Evolutionary conservation across 140 eudicot species (phyloP), one percentile per base, ranked within the genome.

Genomic region (Ambrosia hybrid): DNA sequence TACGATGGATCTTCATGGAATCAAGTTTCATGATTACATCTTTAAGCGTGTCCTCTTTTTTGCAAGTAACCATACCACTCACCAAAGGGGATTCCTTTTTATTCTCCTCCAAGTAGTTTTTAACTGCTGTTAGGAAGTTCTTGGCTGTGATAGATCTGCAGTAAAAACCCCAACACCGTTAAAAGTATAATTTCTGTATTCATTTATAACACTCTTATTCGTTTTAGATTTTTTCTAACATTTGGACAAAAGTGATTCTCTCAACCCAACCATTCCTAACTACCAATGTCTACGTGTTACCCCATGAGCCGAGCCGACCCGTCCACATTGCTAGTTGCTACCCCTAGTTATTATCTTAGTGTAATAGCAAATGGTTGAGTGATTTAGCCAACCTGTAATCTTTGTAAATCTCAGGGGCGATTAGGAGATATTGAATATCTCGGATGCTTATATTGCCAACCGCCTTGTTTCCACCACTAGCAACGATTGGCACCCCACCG

Each of bases 81-180:
- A 84, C 33, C 59, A 77, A 9, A 1, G 91, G 83, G 41, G 87
- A 51, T 10, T 73, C 83, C 65, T 79, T 79, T 5, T 73, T 38
- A 51, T 83, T 81, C 73, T 81, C 87, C 67, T 80, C 87, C 21
- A 76, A 74, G 76, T 90, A 88, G 68, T 78, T 79, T 84, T 84
- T 88, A 34, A 89, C 95, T 33, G 96, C 96, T 58, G 91, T 77
- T 74, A 93, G 56, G 73, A 93, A 93, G 84, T 84, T 83, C 87
- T 86, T 93, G 30, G 96, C 89, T 3, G 98, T 93, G 72, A 92
- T 89, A 10, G 96, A 89, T 79, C 98, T 91, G 97, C 37, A 74
- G n/a, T 63, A 33, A 67, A 67, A 49, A 39, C 3, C 69, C 53
- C 33, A 34, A 62, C 65, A 17, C 51, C 41, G 57, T 51, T 17